Conservation (phyloP, 2,329 filamentous ascomycete genomes). For the Cordyceps farinosa region DNA sequence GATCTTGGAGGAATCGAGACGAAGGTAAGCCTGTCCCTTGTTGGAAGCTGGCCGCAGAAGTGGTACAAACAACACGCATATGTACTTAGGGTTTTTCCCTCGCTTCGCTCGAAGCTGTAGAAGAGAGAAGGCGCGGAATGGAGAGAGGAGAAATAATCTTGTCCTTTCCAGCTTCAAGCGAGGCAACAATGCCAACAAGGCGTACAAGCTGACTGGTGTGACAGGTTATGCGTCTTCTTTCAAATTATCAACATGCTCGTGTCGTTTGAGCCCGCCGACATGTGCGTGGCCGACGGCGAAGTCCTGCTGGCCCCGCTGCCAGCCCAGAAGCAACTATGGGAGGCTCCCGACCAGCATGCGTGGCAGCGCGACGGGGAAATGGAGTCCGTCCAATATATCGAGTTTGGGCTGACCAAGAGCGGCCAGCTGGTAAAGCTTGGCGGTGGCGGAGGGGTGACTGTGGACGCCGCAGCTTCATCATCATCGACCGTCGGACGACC, state of each 20-base stretch:
- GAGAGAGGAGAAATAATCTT: no score
- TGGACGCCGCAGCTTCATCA: no score
- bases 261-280: not conserved
- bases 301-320: conserved; percentile 10
- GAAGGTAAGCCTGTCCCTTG: not conserved
- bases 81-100: no score
- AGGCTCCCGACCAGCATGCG: not conserved
- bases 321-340: conserved; percentile 8
- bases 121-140: no score
- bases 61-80: no score
- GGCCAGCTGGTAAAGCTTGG: not conserved
- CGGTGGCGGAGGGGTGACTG: not conserved
- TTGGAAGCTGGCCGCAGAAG: no score
- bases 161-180: no score
- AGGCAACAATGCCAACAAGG: not conserved
- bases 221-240: conserved; percentile 11
- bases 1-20: conserved; percentile 12
- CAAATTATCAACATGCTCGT: conserved; percentile 10
- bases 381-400: not conserved
- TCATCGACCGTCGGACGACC: no score
- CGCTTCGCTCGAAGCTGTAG: no score
- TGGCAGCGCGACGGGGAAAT: not conserved
- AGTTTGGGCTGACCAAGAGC: conserved; percentile 2
- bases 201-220: not conserved
- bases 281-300: not conserved